Evolutionary conservation across 2,329 filamentous ascomycete species (phyloP).

Genomic region (Ophiocordyceps polyrhachis-furcata): DNA sequence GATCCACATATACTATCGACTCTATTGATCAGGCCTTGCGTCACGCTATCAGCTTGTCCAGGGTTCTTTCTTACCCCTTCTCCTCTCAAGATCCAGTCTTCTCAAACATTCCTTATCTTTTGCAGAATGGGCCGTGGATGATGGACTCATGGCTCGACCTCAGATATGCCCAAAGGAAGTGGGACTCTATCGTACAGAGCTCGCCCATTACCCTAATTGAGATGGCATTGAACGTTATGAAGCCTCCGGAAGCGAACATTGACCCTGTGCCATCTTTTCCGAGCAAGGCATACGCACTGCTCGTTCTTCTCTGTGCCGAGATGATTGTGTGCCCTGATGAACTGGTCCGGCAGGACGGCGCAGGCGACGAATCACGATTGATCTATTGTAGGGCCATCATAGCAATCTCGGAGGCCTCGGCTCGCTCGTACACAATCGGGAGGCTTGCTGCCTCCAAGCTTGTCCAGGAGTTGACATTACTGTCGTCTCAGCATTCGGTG

Average conservation of each 20-base stretch:
- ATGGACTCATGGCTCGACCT: slow-evolving; percentile 28
- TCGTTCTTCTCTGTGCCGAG: slow-evolving; percentile 24
- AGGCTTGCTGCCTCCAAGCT: slow-evolving; percentile 24
- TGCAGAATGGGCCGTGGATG: slow-evolving; percentile 27
- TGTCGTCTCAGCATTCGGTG: slow-evolving; percentile 13
- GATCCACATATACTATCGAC: slow-evolving; percentile 20
- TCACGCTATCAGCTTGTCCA: slow-evolving; percentile 25
- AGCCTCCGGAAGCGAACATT: slow-evolving; percentile 5
- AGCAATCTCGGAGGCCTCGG: slow-evolving; percentile 17
- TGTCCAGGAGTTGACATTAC: slow-evolving; percentile 20
- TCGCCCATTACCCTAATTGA: slow-evolving; percentile 18
- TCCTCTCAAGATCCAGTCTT: slow-evolving; percentile 14
- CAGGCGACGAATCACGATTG: slow-evolving; percentile 11
- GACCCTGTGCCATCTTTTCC: slow-evolving; percentile 7
- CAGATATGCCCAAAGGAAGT: slow-evolving; percentile 19
- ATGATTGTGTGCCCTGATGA: slow-evolving; percentile 15
- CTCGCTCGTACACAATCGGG: slow-evolving; percentile 14
- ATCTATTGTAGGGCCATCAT: slow-evolving; percentile 20
- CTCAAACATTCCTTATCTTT: slow-evolving; percentile 14
- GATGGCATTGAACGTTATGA: slow-evolving; percentile 16
- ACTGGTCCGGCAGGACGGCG: slow-evolving; percentile 10
- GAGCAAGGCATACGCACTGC: slow-evolving; percentile 18
- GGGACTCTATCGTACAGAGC: slow-evolving; percentile 13
- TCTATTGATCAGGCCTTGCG: slow-evolving; percentile 24
- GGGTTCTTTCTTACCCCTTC: slow-evolving; percentile 23